A percentile compares a stretch with the other conserved stretches of the same genome.
phyloP scores from a whole-genome alignment of 176 grass and related monocot genomes.

The Cymbopogon citratus region DNA sequence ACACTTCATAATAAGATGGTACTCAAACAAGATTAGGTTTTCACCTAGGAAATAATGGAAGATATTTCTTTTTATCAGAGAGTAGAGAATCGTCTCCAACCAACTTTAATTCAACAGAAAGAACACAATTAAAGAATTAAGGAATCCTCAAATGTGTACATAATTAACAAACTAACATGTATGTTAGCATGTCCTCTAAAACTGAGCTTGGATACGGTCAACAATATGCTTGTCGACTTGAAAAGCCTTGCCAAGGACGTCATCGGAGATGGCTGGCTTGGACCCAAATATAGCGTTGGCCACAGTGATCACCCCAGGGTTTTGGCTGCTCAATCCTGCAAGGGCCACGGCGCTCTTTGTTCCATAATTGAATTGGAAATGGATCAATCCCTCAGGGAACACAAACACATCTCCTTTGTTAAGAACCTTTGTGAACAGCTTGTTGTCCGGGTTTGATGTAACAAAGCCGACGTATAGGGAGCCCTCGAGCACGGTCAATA shows the following conservation, averaged over 20 bases:
- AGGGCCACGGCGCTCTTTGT: background rate
- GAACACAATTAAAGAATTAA: background rate
- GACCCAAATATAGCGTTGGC: background rate
- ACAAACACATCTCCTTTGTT: background rate
- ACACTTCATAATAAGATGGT: too few relatives aligned
- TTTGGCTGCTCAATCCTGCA: background rate
- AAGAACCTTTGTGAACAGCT: background rate
- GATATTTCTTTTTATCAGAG: too few relatives aligned
- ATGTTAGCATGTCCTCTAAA: background rate
- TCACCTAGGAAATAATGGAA: too few relatives aligned
- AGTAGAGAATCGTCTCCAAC: too few relatives aligned
- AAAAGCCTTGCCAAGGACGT: background rate
- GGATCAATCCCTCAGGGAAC: background rate
- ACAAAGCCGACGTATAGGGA: background rate
- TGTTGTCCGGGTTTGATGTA: background rate
- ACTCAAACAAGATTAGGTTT: too few relatives aligned
- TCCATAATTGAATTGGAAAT: background rate
- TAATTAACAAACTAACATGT: background rate
- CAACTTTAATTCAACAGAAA: too few relatives aligned
- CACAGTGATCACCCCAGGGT: background rate
- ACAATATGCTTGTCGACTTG: background rate
- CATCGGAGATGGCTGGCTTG: background rate
- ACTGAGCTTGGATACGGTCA: background rate
- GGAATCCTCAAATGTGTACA: background rate
- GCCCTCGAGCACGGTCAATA: background rate